A percentile compares a stretch with the other conserved stretches of the same genome.
These are phyloP conservation scores for Theileria sp. DNA, from an alignment of 169 alveolate species.

Conservation along the genomic window DNA sequence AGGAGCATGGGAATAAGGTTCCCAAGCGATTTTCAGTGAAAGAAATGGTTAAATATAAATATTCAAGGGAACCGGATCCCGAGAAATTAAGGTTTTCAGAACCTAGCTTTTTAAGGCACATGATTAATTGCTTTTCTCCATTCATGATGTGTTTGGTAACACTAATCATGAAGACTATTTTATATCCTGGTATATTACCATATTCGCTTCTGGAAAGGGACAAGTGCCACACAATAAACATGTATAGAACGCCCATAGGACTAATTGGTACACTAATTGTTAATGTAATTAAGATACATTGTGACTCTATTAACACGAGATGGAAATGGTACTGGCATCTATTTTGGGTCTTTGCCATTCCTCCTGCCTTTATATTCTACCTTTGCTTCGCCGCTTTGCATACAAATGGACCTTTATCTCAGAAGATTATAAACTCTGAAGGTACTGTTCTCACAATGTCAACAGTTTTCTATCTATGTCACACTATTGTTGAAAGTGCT, in stretches of 20 bases:
- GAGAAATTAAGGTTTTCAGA: constrained; percentile 9
- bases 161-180: constrained; percentile 21
- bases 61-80: constrained; percentile 1
- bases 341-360: constrained; percentile 5
- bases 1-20: not conserved
- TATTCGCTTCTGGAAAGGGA: constrained; percentile 40
- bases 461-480: constrained; percentile 3
- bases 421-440: not conserved
- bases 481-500: not conserved
- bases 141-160: constrained; percentile 41
- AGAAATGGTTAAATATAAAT: not conserved
- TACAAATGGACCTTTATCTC: not conserved
- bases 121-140: constrained; percentile 25
- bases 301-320: constrained; percentile 4
- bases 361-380: constrained; percentile 8
- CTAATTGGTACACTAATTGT: constrained; percentile 17
- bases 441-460: not conserved
- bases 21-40: not conserved
- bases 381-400: constrained; percentile 6
- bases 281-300: constrained; percentile 1
- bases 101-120: constrained; percentile 10
- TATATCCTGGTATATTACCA: constrained; percentile 44
- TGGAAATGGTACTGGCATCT: constrained; percentile 39
- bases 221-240: constrained; percentile 22
- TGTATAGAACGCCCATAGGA: constrained; percentile 12